phyloP scores from a whole-genome alignment of 2,329 filamentous ascomycete genomes.

The Colletotrichum australisinense region DNA sequence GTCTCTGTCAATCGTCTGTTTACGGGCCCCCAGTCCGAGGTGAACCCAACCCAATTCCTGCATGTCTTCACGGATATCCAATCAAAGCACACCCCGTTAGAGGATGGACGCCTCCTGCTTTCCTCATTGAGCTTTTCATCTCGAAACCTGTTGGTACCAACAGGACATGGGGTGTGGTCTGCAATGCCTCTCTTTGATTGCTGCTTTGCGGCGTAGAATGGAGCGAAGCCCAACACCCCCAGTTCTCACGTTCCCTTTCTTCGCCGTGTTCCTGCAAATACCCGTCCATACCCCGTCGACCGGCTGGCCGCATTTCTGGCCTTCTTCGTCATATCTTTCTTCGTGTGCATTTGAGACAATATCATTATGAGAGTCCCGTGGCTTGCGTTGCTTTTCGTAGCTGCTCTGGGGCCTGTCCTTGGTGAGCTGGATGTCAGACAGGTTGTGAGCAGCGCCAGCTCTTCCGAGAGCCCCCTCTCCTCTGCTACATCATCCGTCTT shows the following conservation, averaged over 20 bases:
- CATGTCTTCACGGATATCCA: background rate
- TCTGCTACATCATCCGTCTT: conserved; percentile 14
- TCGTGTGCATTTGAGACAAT: background rate
- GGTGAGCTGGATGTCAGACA: conserved; percentile 5
- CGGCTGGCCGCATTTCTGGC: background rate
- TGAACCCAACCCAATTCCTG: background rate
- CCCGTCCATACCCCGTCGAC: background rate
- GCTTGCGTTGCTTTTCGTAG: background rate
- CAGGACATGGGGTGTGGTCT: background rate
- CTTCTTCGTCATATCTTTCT: background rate
- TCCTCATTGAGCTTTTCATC: background rate
- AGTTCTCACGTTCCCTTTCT: background rate
- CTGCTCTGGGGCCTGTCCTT: background rate
- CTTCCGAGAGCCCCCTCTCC: too few relatives aligned
- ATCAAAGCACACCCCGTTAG: background rate
- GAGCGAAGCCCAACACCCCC: background rate
- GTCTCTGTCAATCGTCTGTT: background rate
- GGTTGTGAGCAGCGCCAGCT: background rate
- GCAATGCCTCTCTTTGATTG: background rate
- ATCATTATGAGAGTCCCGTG: background rate
- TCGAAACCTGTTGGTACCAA: background rate
- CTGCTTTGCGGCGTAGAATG: background rate
- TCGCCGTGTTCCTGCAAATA: conserved; percentile 20
- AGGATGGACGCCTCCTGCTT: background rate
- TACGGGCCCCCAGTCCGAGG: background rate